Conservation (phyloP, 78 protist species). For the Protostelium mycophagum region DNA sequence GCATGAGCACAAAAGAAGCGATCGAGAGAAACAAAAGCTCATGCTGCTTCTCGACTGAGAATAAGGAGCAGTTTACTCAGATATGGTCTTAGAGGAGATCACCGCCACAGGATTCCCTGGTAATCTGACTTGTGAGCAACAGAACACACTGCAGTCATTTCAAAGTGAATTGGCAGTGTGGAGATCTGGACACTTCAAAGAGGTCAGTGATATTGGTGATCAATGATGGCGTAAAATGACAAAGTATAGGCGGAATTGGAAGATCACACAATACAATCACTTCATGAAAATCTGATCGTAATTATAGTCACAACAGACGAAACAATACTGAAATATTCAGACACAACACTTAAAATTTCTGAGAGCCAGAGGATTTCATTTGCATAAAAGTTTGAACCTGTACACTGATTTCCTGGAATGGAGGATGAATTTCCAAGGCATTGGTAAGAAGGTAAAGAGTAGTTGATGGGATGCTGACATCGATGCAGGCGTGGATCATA, state of each 20-base stretch:
- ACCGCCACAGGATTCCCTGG: not conserved
- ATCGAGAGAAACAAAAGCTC: no score
- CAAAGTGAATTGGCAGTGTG: not conserved
- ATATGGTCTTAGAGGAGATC: not conserved
- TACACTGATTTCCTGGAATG: not conserved
- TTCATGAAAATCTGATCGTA: not conserved
- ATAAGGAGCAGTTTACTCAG: no score
- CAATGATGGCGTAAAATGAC: not conserved
- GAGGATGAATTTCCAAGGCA: not conserved
- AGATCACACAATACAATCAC: not conserved
- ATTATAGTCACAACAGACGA: no score
- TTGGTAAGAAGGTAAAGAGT: no score
- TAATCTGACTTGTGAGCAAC: not conserved
- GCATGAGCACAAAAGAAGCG: no score
- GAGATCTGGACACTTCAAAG: not conserved
- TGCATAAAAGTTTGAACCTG: not conserved
- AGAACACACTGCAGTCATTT: not conserved
- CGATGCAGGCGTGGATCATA: not conserved
- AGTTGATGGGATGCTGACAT: not conserved
- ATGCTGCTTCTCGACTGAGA: no score
- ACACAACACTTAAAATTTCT: not conserved
- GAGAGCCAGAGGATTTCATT: not conserved
- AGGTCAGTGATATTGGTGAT: no score
- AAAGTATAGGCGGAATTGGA: not conserved
- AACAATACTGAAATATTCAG: no score